These are phyloP conservation scores for Trametes sp. DNA, from an alignment of 1,284 basidiomycete genomes.

Conservation along the genomic window DNA sequence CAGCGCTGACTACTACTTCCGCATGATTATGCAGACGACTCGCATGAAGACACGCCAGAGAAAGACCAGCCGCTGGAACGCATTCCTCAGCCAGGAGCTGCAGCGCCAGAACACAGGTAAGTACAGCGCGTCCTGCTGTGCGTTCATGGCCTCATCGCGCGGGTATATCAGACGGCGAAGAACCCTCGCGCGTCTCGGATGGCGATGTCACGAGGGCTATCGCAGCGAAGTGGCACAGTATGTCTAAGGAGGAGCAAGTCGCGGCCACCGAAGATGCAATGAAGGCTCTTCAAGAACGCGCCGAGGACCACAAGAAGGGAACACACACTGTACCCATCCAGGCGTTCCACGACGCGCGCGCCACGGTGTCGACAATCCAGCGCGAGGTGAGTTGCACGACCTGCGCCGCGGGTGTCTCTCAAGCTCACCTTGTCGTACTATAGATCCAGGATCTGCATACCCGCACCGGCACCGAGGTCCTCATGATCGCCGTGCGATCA, in stretches of 20 bases:
- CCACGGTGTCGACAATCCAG: slow-evolving; percentile 7
- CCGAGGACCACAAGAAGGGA: background rate
- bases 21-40: background rate
- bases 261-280: background rate
- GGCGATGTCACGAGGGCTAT: background rate
- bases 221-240: slow-evolving; percentile 6
- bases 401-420: background rate
- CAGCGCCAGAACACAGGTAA: slow-evolving; percentile 4
- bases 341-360: slow-evolving; percentile 22
- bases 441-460: slow-evolving; percentile 20
- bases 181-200: background rate
- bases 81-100: background rate
- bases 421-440: background rate
- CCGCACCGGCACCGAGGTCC: slow-evolving; percentile 28
- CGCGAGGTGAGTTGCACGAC: slow-evolving; percentile 9
- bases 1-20: slow-evolving; percentile 10
- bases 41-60: background rate
- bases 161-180: background rate
- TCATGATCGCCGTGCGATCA: slow-evolving; percentile 18
- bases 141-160: background rate
- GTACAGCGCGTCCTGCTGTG: background rate
- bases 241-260: slow-evolving; percentile 7
- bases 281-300: slow-evolving; percentile 8
- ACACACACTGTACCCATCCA: slow-evolving; percentile 16
- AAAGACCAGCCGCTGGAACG: slow-evolving; percentile 12